phyloP scores from a whole-genome alignment of 192 early-diverging fungal genomes.

The Phlyctochytrium arcticum region DNA sequence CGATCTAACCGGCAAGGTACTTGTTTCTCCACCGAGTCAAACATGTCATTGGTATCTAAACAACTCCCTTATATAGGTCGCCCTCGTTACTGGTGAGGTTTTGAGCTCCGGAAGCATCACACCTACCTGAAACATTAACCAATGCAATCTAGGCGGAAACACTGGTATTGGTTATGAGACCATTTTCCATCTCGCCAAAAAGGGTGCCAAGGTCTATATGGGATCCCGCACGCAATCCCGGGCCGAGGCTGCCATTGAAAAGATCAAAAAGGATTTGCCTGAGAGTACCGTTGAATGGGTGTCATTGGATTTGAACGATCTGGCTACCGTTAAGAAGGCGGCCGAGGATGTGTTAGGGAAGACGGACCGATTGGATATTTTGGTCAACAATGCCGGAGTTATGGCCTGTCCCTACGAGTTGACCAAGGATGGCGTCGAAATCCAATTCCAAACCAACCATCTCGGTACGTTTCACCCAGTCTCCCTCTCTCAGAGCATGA shows the following conservation, averaged over 20 bases:
- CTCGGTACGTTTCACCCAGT: conserved; percentile 39
- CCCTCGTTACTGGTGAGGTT: conserved; percentile 10
- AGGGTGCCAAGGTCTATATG: conserved; percentile 9
- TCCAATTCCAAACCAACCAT: conserved; percentile 48
- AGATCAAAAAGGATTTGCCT: neutral
- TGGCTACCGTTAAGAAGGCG: neutral
- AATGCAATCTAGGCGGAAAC: neutral
- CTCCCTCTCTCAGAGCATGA: conserved; percentile 33
- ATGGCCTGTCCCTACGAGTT: conserved; percentile 34
- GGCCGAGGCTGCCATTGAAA: neutral
- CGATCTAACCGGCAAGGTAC: neutral
- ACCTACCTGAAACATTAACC: neutral
- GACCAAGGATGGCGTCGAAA: conserved; percentile 46
- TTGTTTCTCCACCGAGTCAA: too few relatives aligned
- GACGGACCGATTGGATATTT: neutral
- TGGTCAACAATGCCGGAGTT: conserved; percentile 28
- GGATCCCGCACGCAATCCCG: neutral
- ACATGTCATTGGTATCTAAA: too few relatives aligned
- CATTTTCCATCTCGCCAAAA: conserved; percentile 11
- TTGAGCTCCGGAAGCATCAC: neutral
- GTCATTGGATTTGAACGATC: conserved; percentile 23
- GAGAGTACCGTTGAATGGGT: conserved; percentile 1
- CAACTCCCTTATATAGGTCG: conserved; percentile 1
- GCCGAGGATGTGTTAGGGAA: conserved; percentile 13
- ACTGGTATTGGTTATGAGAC: conserved; percentile 3